Evolutionary conservation across 208 protist genomes (phyloP).

Genomic region (Spongospora subterranea): DNA sequence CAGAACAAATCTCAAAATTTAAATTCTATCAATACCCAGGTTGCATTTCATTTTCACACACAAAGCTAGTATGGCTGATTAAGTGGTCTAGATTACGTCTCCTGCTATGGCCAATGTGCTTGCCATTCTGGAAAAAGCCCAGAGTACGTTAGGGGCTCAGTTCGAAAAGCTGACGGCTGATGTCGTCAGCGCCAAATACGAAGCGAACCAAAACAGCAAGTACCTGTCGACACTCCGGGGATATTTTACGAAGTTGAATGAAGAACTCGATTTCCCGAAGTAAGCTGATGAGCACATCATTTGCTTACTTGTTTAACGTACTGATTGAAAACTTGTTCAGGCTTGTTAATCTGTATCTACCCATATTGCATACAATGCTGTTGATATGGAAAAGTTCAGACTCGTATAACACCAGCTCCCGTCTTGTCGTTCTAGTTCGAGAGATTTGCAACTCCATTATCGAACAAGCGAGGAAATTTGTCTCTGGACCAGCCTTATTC

Average conservation of each 20-base stretch:
- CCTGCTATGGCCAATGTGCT: neutral
- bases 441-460: conserved; percentile 93
- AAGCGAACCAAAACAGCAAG: conserved; percentile 73
- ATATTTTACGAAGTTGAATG: neutral
- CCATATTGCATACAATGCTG: conserved; percentile 89
- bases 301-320: neutral
- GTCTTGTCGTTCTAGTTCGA: conserved; percentile 89
- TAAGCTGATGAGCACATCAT: neutral
- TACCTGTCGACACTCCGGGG: conserved; percentile 71
- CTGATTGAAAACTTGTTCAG: neutral
- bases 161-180: conserved; percentile 86
- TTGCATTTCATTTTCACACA: conserved; percentile 83
- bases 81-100: neutral
- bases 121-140: neutral
- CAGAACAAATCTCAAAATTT: conserved; percentile 89
- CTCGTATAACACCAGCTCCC: conserved; percentile 87
- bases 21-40: conserved; percentile 85
- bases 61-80: conserved; percentile 67
- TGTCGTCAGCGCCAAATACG: conserved; percentile 72
- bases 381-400: conserved; percentile 89
- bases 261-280: conserved; percentile 57
- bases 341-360: conserved; percentile 74
- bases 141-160: neutral
- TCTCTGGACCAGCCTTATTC: conserved; percentile 67
- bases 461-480: conserved; percentile 83